Percentiles rank a stretch among this genome's conserved stretches.
These are phyloP conservation scores for Citeromyces matritensis DNA, from an alignment of 805 yeast species.

Conservation along the genomic window DNA sequence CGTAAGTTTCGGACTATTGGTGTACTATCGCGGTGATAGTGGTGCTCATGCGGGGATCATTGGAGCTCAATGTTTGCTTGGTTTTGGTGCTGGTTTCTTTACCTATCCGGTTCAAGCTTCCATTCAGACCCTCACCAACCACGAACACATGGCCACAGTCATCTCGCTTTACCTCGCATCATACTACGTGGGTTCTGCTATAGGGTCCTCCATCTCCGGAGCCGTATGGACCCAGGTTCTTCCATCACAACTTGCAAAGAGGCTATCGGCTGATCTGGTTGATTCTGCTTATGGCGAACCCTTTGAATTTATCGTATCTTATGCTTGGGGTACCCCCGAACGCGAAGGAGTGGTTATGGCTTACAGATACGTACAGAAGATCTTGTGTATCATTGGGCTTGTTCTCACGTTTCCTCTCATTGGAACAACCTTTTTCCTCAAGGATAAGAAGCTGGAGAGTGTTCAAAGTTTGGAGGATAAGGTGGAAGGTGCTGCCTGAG, in stretches of 20 bases:
- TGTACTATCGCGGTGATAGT: conserved; percentile 35
- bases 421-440: conserved; percentile 26
- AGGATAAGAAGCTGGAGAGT: conserved; percentile 19
- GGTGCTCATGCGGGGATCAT: conserved; percentile 39
- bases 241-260: conserved; percentile 23
- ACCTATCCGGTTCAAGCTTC: conserved; percentile 51
- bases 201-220: conserved; percentile 52
- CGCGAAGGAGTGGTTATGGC: conserved; percentile 42
- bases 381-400: conserved; percentile 39
- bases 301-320: conserved; percentile 24
- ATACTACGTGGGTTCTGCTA: conserved; percentile 47
- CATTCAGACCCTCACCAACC: conserved; percentile 41
- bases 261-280: conserved; percentile 12
- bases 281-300: conserved; percentile 40
- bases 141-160: conserved; percentile 49
- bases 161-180: conserved; percentile 41
- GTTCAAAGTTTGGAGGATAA: conserved; percentile 7
- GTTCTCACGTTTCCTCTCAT: conserved; percentile 41
- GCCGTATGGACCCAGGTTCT: conserved; percentile 57
- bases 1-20: conserved; percentile 37
- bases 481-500: too few relatives aligned
- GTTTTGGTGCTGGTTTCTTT: conserved; percentile 65
- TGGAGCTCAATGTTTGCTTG: conserved; percentile 48
- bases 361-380: conserved; percentile 43
- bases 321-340: conserved; percentile 50